These are phyloP conservation scores for Platanthera guangdongensis DNA, from an alignment of 106 monocot genomes.

Conservation along the genomic window DNA sequence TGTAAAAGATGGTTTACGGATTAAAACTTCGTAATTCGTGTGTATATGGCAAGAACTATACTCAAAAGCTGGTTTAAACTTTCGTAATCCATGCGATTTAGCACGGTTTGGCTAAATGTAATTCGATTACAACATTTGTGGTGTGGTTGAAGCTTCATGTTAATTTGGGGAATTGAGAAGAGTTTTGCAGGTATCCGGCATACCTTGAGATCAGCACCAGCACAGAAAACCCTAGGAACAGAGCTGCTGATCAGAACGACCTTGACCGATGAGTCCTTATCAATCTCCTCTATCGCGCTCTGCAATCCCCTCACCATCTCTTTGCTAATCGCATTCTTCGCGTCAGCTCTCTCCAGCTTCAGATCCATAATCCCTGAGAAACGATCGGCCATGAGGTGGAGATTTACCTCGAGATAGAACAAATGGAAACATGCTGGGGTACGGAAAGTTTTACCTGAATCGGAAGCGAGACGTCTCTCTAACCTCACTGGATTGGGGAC, in stretches of 20 bases:
- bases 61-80: not conserved
- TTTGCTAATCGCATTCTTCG: conserved; percentile 88
- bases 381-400: not conserved
- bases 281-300: conserved; percentile 40
- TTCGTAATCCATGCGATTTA: not conserved
- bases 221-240: conserved; percentile 82
- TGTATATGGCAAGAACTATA: not conserved
- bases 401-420: not conserved
- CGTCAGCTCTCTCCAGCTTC: conserved; percentile 70
- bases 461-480: conserved; percentile 49
- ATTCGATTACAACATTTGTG: too few relatives aligned
- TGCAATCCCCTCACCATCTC: conserved; percentile 60
- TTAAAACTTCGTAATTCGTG: not conserved
- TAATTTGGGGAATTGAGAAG: too few relatives aligned
- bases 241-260: conserved; percentile 72
- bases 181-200: too few relatives aligned
- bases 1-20: not conserved
- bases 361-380: conserved; percentile 71
- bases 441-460: conserved; percentile 36
- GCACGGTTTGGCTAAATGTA: not conserved
- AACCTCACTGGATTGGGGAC: conserved; percentile 33
- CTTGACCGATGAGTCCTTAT: conserved; percentile 51
- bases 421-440: not conserved
- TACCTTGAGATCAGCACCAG: conserved; percentile 96
- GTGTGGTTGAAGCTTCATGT: too few relatives aligned